A percentile compares a stretch with the other conserved stretches of the same genome.
Conservation (phyloP, 805 yeast species). For the Zygoascus flipseniorum region DNA sequence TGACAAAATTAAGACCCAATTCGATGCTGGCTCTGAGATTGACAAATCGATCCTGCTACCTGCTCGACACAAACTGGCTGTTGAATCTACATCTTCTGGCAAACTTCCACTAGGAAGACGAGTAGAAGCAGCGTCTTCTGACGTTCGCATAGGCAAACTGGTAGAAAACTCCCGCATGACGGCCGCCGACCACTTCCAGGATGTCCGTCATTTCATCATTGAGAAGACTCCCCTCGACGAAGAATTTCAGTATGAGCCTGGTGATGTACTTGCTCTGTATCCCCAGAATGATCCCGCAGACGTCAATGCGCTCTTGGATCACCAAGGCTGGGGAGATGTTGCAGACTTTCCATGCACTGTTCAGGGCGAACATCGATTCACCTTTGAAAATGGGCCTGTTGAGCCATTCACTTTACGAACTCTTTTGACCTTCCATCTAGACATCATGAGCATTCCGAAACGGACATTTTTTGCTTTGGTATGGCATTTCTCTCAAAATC, state of each 20-base stretch:
- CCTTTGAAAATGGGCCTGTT: constrained; percentile 31
- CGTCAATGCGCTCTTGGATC: constrained; percentile 55
- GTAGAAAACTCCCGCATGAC: constrained; percentile 55
- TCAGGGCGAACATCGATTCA: constrained; percentile 20
- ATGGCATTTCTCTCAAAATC: constrained; percentile 67
- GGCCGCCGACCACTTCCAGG: constrained; percentile 71
- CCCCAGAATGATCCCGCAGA: constrained; percentile 60
- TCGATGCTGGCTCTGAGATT: constrained; percentile 16
- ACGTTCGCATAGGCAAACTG: constrained; percentile 38
- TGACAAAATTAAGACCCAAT: constrained; percentile 23
- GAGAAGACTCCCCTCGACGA: constrained; percentile 19
- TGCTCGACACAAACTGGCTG: constrained; percentile 28
- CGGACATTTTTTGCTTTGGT: constrained; percentile 68
- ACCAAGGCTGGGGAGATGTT: constrained; percentile 64
- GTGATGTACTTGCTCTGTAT: constrained; percentile 72
- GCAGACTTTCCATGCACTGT: constrained; percentile 54
- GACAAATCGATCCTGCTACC: constrained; percentile 32
- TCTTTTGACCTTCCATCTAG: constrained; percentile 70
- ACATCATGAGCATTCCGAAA: constrained; percentile 73
- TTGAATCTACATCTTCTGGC: not conserved
- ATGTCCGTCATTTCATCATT: constrained; percentile 60
- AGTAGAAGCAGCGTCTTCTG: not conserved
- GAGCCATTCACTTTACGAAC: constrained; percentile 59
- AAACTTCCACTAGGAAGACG: not conserved
- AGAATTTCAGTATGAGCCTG: constrained; percentile 46